phyloP scores from a whole-genome alignment of 2,329 filamentous ascomycete species.

The Pochonia chlamydosporia region DNA sequence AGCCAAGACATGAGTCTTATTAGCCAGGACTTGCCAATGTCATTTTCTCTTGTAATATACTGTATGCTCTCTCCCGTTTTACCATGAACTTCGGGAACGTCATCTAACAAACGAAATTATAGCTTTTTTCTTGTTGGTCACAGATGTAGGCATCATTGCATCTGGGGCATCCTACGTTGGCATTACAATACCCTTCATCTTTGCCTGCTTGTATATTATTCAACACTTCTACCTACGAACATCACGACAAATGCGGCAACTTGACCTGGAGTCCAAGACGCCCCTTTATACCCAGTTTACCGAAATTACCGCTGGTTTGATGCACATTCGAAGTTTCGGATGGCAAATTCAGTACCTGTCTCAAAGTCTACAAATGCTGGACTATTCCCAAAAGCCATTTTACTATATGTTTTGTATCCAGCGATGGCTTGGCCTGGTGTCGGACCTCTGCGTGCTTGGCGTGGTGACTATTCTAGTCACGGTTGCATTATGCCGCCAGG shows the following conservation, averaged over 20 bases:
- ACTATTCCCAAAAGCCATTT: constrained; percentile 19
- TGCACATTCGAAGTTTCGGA: constrained; percentile 27
- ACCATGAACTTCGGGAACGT: no score
- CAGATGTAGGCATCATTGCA: constrained; percentile 29
- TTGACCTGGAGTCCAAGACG: constrained; percentile 22
- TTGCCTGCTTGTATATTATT: constrained; percentile 18
- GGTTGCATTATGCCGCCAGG: constrained; percentile 23
- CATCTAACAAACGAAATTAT: background rate
- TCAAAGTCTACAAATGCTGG: constrained; percentile 23
- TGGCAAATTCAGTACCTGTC: constrained; percentile 14
- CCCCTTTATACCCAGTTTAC: constrained; percentile 21
- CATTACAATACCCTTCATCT: constrained; percentile 39
- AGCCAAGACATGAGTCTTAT: constrained; percentile 12
- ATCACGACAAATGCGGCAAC: constrained; percentile 22
- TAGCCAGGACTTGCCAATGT: constrained; percentile 5
- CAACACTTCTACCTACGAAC: constrained; percentile 23
- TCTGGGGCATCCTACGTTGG: constrained; percentile 33
- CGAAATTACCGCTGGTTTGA: constrained; percentile 15
- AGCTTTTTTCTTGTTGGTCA: background rate
- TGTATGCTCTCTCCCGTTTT: background rate
- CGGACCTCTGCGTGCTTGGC: constrained; percentile 39
- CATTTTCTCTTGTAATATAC: constrained; percentile 1
- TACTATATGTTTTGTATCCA: constrained; percentile 43
- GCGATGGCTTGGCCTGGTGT: constrained; percentile 40
- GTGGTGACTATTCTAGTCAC: constrained; percentile 40